Conservation (phyloP, 2,329 filamentous ascomycete species). For the Phoma sp. region DNA sequence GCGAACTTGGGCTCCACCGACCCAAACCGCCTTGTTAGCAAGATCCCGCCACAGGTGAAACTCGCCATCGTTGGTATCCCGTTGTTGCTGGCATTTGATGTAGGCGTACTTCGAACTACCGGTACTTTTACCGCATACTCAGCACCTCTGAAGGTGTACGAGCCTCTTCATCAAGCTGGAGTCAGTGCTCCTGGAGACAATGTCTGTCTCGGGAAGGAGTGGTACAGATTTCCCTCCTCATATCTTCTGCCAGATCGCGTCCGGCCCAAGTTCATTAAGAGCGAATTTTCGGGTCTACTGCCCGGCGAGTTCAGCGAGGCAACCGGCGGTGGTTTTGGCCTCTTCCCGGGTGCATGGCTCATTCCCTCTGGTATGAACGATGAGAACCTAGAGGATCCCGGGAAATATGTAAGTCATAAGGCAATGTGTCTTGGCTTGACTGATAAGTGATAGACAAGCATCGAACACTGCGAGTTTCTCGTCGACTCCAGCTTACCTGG, state of each 20-base stretch:
- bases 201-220: constrained; percentile 93
- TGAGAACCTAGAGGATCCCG: constrained; percentile 80
- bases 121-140: constrained; percentile 83
- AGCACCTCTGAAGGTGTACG: constrained; percentile 76
- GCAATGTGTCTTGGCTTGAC: neutral
- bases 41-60: constrained; percentile 77
- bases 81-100: constrained; percentile 67
- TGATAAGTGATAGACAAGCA: constrained; percentile 61
- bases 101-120: constrained; percentile 74
- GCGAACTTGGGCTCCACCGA: constrained; percentile 74
- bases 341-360: constrained; percentile 84
- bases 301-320: constrained; percentile 89
- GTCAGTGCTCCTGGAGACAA: constrained; percentile 67
- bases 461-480: constrained; percentile 78
- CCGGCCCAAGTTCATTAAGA: constrained; percentile 86
- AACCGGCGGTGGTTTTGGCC: constrained; percentile 65
- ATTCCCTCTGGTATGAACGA: constrained; percentile 89
- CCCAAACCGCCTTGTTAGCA: constrained; percentile 69
- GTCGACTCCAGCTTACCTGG: constrained; percentile 83
- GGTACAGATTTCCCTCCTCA: constrained; percentile 95
- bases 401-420: constrained; percentile 73
- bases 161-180: constrained; percentile 64
- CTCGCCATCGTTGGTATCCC: constrained; percentile 64
- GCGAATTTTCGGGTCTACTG: constrained; percentile 85
- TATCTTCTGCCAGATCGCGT: constrained; percentile 87